Base-by-base conservation (phyloP, 805 yeast species). In the Pichia insulana region DNA sequence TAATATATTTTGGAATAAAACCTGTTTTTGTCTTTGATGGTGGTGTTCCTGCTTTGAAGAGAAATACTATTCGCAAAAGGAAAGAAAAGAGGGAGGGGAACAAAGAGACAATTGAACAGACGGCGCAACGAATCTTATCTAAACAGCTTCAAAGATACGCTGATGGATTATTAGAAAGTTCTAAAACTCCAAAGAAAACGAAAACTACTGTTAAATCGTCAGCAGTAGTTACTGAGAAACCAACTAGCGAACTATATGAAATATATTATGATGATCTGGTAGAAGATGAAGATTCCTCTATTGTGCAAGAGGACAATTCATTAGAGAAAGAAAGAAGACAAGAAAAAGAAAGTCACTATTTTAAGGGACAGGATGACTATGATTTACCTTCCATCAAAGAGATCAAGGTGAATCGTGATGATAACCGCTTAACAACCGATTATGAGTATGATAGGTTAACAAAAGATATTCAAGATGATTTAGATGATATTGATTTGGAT, bases 21-120 rank as follows among this genome's bases (percentile, higher is more conserved):
- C 97, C 97, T 0, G 82, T 89, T 6, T 89, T 89, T 68, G 92
- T 89, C 1, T 89, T 89, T 67, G 97, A 89, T 65, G 97, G 97
- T 22, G 96, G 92, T 1, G 96, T 94, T 0, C 96, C 96, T 0
- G 69, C 71, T 1, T 63, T 92, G 55, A 92, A 92, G 65, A 68
- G 80, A 48, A 78, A 78, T 45, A 90, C 96, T 0, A 83, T 92
- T 15, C 69, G 70, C 13, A 70, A 76, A 45, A 72, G 99, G 49
- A 73, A 76, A 50, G 85, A 83, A 53, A 63, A 84, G 46, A 64
- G 96, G 35, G 79, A 79, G 50, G 95, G 86, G 1, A 73, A 85
- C 44, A 68, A 78, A 48, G 89, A 81, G 40, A 75, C 72, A 42
- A 83, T 88, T 1, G 62, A 73, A 18, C 73, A 71, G 42, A 83